phyloP scores from a whole-genome alignment of 2,329 filamentous ascomycete genomes.

The Lasiodiplodia gonubiensis region DNA sequence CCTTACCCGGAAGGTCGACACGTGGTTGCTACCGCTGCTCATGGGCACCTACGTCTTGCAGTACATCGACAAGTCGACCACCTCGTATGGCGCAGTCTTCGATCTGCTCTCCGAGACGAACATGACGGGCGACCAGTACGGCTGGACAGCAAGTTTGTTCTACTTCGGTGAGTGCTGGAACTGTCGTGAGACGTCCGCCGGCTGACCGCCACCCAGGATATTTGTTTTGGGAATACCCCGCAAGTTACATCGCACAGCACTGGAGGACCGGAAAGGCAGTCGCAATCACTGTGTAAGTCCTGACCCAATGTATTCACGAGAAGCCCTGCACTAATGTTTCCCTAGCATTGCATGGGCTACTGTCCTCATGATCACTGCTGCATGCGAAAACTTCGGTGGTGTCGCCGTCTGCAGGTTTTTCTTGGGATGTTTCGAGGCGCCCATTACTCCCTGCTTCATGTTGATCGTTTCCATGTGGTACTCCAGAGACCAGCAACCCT shows the following conservation, averaged over 20 bases:
- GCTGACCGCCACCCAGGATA: slow-evolving; percentile 34
- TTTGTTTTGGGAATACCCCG: slow-evolving; percentile 35
- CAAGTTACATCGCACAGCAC: slow-evolving; percentile 39
- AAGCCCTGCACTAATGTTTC: neutral
- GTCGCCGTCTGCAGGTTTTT: slow-evolving; percentile 35
- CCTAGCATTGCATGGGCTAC: slow-evolving; percentile 33
- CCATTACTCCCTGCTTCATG: slow-evolving; percentile 35
- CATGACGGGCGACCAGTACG: slow-evolving; percentile 56
- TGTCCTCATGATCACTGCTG: slow-evolving; percentile 34
- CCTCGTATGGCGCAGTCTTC: slow-evolving; percentile 62
- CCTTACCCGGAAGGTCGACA: slow-evolving; percentile 56
- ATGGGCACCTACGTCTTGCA: slow-evolving; percentile 57
- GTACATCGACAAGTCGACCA: slow-evolving; percentile 63
- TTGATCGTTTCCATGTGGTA: slow-evolving; percentile 34
- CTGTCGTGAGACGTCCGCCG: slow-evolving; percentile 34
- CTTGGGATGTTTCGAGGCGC: slow-evolving; percentile 36
- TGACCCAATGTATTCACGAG: neutral
- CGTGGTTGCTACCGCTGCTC: slow-evolving; percentile 58
- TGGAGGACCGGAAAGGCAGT: slow-evolving; percentile 43
- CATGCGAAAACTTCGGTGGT: slow-evolving; percentile 34
- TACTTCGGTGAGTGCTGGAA: slow-evolving; percentile 53
- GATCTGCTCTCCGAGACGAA: slow-evolving; percentile 59
- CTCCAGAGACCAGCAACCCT: slow-evolving; percentile 30
- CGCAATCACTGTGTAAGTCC: slow-evolving; percentile 30
- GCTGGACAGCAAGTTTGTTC: slow-evolving; percentile 63